A percentile compares a stretch with the other conserved stretches of the same genome.
Evolutionary conservation across 805 yeast genomes (phyloP).

Genomic region (Yarrowia sp.): DNA sequence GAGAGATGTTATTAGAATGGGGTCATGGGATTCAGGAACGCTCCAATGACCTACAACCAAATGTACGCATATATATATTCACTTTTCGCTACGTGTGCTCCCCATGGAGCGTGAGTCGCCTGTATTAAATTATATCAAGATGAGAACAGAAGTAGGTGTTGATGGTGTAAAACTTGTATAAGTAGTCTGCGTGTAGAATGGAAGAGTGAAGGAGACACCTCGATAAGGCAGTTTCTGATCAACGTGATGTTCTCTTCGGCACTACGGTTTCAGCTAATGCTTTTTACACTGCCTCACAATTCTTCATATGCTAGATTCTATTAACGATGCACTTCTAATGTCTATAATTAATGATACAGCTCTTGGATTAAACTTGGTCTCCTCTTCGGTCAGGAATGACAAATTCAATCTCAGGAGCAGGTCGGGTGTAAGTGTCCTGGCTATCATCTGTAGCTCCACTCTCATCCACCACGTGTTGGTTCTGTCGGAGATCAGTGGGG

Average conservation of each 20-base stretch:
- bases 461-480: slow-evolving; percentile 8
- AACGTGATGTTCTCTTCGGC: too few species aligned
- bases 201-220: too few species aligned
- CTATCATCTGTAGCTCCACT: slow-evolving; percentile 9
- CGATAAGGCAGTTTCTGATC: too few species aligned
- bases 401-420: slow-evolving; percentile 21
- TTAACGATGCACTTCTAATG: slow-evolving; percentile 4
- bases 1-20: slow-evolving; percentile 4
- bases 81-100: slow-evolving; percentile 3
- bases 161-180: too few species aligned
- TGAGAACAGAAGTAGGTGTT: too few species aligned
- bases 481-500: slow-evolving; percentile 22
- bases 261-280: too few species aligned
- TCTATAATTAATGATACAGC: slow-evolving; percentile 11
- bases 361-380: slow-evolving; percentile 3
- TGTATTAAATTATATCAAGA: background rate
- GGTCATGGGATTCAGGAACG: background rate
- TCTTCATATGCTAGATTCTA: background rate
- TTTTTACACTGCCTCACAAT: too few species aligned
- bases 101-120: slow-evolving; percentile 9
- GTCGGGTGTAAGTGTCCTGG: slow-evolving; percentile 17
- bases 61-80: slow-evolving; percentile 31
- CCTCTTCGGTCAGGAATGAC: slow-evolving; percentile 26
- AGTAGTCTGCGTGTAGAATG: too few species aligned
- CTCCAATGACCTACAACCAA: background rate